Evolutionary conservation across 2,329 filamentous ascomycete genomes (phyloP).

Genomic region (Daldinia sp.): DNA sequence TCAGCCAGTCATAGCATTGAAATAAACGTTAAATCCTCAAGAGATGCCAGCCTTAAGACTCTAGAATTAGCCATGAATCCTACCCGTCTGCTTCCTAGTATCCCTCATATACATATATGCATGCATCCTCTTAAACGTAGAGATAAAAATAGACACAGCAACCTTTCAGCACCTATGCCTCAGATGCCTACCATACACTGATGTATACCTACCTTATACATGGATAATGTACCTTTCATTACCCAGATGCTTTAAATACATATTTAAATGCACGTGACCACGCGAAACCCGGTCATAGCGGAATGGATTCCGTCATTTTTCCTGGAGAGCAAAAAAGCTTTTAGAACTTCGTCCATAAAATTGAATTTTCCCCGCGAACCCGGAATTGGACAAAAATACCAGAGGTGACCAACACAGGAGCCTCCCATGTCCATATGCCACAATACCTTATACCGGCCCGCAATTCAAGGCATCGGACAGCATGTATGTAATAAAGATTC

Average conservation of each 20-base stretch:
- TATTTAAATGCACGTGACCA: slow-evolving; percentile 26
- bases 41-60: neutral
- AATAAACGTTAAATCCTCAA: neutral
- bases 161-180: too few relatives aligned
- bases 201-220: too few relatives aligned
- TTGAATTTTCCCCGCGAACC: neutral
- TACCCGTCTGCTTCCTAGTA: too few relatives aligned
- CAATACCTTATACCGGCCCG: slow-evolving; percentile 60
- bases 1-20: slow-evolving; percentile 2
- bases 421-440: slow-evolving; percentile 35
- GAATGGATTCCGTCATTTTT: slow-evolving; percentile 38
- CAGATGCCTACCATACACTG: too few relatives aligned
- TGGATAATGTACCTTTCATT: neutral
- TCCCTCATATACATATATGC: too few relatives aligned
- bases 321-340: neutral
- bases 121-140: too few relatives aligned
- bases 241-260: neutral
- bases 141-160: too few relatives aligned
- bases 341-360: neutral
- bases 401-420: slow-evolving; percentile 12
- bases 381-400: slow-evolving; percentile 2
- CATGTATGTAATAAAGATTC: slow-evolving; percentile 60
- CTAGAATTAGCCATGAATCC: too few relatives aligned
- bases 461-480: slow-evolving; percentile 65
- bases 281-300: slow-evolving; percentile 27